Conservation (phyloP, 2,329 filamentous ascomycete genomes). For the Cadophora malorum region DNA sequence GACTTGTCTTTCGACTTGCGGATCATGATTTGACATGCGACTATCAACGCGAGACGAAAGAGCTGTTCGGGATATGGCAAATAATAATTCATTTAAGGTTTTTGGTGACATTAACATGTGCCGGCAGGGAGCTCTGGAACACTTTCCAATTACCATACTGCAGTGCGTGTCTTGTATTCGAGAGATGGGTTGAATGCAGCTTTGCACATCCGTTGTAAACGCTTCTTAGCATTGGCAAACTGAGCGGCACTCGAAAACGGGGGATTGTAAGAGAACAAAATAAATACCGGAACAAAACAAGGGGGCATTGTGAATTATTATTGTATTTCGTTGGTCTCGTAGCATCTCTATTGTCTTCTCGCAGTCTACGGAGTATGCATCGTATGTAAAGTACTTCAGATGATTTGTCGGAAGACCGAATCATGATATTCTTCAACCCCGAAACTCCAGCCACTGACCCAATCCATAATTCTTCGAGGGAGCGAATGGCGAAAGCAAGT, state of each 20-base stretch:
- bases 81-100: too few relatives aligned
- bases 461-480: neutral
- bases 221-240: too few relatives aligned
- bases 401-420: neutral
- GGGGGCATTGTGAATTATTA: neutral
- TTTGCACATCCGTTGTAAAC: too few relatives aligned
- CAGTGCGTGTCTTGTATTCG: too few relatives aligned
- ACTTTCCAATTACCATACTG: too few relatives aligned
- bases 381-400: neutral
- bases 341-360: slow-evolving; percentile 11
- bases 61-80: too few relatives aligned
- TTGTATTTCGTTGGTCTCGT: slow-evolving; percentile 15
- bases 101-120: too few relatives aligned
- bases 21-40: too few relatives aligned
- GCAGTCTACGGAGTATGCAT: neutral
- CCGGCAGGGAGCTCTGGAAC: too few relatives aligned
- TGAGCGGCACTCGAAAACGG: neutral
- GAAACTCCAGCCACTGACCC: neutral
- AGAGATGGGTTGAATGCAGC: too few relatives aligned
- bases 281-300: neutral
- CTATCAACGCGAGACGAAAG: too few relatives aligned
- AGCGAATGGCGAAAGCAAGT: neutral
- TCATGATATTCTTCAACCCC: neutral
- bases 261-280: neutral
- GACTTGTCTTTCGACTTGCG: too few relatives aligned